Evolutionary conservation across 345 rosid genomes (phyloP).

Genomic region (Moringa oleifera): DNA sequence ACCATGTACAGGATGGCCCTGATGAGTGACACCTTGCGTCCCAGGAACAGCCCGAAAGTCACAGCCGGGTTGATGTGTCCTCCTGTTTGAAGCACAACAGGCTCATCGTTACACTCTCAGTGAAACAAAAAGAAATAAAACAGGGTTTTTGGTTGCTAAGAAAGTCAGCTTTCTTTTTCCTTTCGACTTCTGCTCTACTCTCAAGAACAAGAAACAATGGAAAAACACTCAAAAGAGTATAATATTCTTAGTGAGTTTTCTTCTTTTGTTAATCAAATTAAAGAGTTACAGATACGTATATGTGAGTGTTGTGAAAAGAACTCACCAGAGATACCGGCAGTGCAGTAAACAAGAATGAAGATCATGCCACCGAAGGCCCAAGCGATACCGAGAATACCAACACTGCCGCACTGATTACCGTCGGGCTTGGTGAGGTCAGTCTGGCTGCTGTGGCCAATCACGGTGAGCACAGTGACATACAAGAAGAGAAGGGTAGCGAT

Average conservation of each 20-base stretch:
- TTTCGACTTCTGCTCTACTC: too few relatives aligned
- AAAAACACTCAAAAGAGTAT: too few relatives aligned
- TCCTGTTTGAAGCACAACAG: constrained; percentile 36
- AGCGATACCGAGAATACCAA: constrained; percentile 84
- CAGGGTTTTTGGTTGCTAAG: too few relatives aligned
- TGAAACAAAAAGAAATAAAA: too few relatives aligned
- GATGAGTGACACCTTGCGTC: constrained; percentile 43
- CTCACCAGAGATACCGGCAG: constrained; percentile 85
- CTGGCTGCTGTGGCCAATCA: constrained; percentile 72
- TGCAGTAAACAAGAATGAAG: constrained; percentile 88
- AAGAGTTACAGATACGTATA: background rate
- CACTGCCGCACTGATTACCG: constrained; percentile 57
- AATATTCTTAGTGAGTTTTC: too few relatives aligned
- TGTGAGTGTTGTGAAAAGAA: background rate
- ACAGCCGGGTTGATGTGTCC: too few relatives aligned
- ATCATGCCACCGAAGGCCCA: constrained; percentile 99
- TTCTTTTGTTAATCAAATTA: too few relatives aligned
- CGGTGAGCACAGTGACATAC: constrained; percentile 64
- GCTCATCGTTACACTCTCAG: constrained; percentile 20
- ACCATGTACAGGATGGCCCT: constrained; percentile 55
- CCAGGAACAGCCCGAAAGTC: constrained; percentile 57
- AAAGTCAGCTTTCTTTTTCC: too few relatives aligned
- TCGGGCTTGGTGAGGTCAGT: constrained; percentile 18
- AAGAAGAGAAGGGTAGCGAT: constrained; percentile 81
- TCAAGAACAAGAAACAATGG: too few relatives aligned